phyloP scores from a whole-genome alignment of 805 yeast species.

The Ogataea corticis region DNA sequence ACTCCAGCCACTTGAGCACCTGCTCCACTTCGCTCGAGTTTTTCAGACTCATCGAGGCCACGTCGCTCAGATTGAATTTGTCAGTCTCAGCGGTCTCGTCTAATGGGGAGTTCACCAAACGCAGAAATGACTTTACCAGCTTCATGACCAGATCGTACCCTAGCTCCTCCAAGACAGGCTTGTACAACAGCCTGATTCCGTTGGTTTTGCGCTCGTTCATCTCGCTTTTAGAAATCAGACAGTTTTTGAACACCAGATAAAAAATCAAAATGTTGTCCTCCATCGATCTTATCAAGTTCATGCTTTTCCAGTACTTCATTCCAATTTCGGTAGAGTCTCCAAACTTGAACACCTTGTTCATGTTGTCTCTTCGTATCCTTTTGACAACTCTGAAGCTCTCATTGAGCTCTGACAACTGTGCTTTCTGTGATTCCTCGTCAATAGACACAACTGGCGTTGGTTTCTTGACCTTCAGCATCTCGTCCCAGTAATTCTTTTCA shows the following conservation, averaged over 20 bases:
- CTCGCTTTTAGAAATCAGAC: constrained; percentile 31
- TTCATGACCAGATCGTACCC: constrained; percentile 17
- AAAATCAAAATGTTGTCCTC: constrained; percentile 23
- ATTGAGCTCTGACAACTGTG: constrained; percentile 25
- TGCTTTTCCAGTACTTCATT: constrained; percentile 42
- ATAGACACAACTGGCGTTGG: constrained; percentile 24
- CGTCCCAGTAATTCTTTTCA: constrained; percentile 69
- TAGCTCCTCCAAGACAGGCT: constrained; percentile 26
- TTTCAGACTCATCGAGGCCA: neutral
- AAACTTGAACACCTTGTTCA: constrained; percentile 38
- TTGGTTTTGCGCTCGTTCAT: constrained; percentile 27
- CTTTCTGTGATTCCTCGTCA: constrained; percentile 18
- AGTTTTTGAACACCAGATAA: constrained; percentile 33
- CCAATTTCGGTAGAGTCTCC: constrained; percentile 48
- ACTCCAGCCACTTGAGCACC: constrained; percentile 28
- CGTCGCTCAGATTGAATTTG: constrained; percentile 1
- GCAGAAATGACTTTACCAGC: constrained; percentile 19
- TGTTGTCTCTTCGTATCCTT: constrained; percentile 47
- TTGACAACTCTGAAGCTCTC: constrained; percentile 47
- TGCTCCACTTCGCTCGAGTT: constrained; percentile 14
- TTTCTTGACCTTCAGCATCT: constrained; percentile 24
- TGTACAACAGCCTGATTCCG: constrained; percentile 34
- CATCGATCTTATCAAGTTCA: constrained; percentile 27
- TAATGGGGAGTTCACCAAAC: constrained; percentile 10
- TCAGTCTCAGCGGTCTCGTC: constrained; percentile 3